phyloP scores from a whole-genome alignment of 2,329 filamentous ascomycete genomes.

The Aspergillus phoenicis region DNA sequence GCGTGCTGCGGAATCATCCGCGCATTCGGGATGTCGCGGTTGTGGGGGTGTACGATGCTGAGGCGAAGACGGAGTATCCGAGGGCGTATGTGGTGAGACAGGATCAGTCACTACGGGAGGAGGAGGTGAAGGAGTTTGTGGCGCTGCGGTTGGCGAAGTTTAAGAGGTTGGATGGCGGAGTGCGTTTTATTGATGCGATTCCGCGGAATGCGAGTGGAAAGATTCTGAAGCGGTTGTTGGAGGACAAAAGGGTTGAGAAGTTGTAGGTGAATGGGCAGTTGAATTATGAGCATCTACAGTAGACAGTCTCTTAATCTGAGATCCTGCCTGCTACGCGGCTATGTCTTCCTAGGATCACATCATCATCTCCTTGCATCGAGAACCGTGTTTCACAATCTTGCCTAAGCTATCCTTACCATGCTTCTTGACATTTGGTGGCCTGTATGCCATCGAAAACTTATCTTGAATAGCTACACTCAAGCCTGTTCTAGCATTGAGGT shows the following conservation, averaged over 20 bases:
- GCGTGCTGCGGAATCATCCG: slow-evolving; percentile 44
- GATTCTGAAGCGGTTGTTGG: not conserved
- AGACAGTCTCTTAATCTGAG: too few species aligned
- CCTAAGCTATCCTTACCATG: too few species aligned
- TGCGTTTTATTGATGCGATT: not conserved
- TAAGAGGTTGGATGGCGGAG: not conserved
- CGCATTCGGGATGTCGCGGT: slow-evolving; percentile 58
- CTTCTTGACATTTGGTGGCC: too few species aligned
- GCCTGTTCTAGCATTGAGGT: not conserved
- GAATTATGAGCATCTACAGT: too few species aligned
- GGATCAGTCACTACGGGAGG: not conserved
- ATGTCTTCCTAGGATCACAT: too few species aligned
- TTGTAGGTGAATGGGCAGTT: too few species aligned
- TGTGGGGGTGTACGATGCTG: slow-evolving; percentile 46
- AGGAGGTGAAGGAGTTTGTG: not conserved
- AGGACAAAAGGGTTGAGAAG: not conserved
- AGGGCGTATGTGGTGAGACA: not conserved
- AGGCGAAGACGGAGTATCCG: not conserved
- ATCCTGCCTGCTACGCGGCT: too few species aligned
- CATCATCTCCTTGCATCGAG: too few species aligned
- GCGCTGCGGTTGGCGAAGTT: not conserved
- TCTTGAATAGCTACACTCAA: not conserved
- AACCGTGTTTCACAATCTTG: too few species aligned
- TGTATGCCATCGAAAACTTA: not conserved
- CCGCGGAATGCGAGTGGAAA: slow-evolving; percentile 1